Conservation (phyloP, 2,329 filamentous ascomycete genomes). For the Exophiala sp. region DNA sequence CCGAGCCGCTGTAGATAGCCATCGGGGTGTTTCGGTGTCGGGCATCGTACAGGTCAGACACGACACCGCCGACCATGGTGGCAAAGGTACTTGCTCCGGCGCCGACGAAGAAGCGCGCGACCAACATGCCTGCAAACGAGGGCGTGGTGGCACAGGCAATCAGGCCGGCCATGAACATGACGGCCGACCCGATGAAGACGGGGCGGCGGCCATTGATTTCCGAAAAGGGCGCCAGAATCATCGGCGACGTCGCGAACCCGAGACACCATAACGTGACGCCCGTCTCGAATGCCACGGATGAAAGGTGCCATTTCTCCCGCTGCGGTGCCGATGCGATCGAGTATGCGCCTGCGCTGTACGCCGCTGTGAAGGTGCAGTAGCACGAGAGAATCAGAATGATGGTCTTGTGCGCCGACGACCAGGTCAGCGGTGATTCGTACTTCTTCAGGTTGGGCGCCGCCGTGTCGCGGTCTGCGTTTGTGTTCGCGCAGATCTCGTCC, state of each 20-base stretch:
- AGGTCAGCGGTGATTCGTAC: slow-evolving; percentile 66
- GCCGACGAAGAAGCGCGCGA: slow-evolving; percentile 66
- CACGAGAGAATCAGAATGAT: slow-evolving; percentile 69
- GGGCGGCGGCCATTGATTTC: slow-evolving; percentile 83
- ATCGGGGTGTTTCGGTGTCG: slow-evolving; percentile 80
- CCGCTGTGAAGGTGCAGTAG: slow-evolving; percentile 67
- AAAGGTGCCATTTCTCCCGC: slow-evolving; percentile 58
- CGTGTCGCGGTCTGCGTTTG: slow-evolving; percentile 3
- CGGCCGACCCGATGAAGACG: slow-evolving; percentile 68
- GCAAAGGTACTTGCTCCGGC: slow-evolving; percentile 67
- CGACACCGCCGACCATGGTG: slow-evolving; percentile 87
- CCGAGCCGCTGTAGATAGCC: slow-evolving; percentile 76
- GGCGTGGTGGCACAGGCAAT: slow-evolving; percentile 66
- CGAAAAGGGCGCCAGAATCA: slow-evolving; percentile 80
- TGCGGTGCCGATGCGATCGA: slow-evolving; percentile 63
- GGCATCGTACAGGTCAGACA: slow-evolving; percentile 77
- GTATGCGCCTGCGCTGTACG: slow-evolving; percentile 76
- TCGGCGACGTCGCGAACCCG: slow-evolving; percentile 76
- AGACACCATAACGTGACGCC: slow-evolving; percentile 73
- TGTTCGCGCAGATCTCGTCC: slow-evolving; percentile 30
- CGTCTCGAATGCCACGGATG: slow-evolving; percentile 58
- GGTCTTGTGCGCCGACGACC: slow-evolving; percentile 64
- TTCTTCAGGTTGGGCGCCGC: slow-evolving; percentile 55
- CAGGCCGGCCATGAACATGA: slow-evolving; percentile 60
- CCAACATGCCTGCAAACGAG: slow-evolving; percentile 64